Evolutionary conservation across 2,329 filamentous ascomycete species (phyloP), one percentile per base, ranked within the genome.

Genomic region (Gaeumannomyces sp.): DNA sequence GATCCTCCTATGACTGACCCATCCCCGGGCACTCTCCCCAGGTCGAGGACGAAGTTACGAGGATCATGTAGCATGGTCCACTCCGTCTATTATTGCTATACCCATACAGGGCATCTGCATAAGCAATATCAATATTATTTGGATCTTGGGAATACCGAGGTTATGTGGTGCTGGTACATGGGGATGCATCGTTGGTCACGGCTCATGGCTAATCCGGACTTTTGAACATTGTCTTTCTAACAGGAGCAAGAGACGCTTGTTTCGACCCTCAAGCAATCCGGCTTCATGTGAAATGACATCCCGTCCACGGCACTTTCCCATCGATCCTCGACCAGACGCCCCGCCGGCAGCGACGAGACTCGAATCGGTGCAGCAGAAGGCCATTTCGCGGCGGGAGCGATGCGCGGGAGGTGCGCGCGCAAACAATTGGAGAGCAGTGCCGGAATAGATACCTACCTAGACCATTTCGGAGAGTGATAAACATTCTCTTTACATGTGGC

Each of bases 1-100:
- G 19, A n/a, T n/a, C 45, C 45, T 53, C 45, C 19, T 53, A 53
- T 53, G 22, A 53, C 45, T 53, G 45, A 53, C 45, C 45, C 45
- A n/a, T 1, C 45, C 45, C 45, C 22, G 45, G 45, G 13, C 45
- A n/a, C 45, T 22, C 45, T 70, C 73, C 75, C 77, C 86, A 94
- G 91, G 89, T 92, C 79, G 91, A 94, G 83, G 91, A 93, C 81
- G 91, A 93, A 80, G 87, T 93, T 77, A 93, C 90, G 73, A 94
- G 91, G 80, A 91, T 96, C 80, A 93, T 93, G 89, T 93, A 89
- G 76, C 45, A 53, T n/a, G 45, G 45, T n/a, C 45, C 19, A n/a
- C 19, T 4, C 16, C 45, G 45, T n/a, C 19, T 53, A 5, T n/a
- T 22, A 53, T n/a, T 53, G 22, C 45, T 5, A 53, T 53, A 53